Evolutionary conservation across 2,329 filamentous ascomycete genomes (phyloP), one percentile per base, ranked within the genome.

Genomic region (Leptographium wingfieldii): DNA sequence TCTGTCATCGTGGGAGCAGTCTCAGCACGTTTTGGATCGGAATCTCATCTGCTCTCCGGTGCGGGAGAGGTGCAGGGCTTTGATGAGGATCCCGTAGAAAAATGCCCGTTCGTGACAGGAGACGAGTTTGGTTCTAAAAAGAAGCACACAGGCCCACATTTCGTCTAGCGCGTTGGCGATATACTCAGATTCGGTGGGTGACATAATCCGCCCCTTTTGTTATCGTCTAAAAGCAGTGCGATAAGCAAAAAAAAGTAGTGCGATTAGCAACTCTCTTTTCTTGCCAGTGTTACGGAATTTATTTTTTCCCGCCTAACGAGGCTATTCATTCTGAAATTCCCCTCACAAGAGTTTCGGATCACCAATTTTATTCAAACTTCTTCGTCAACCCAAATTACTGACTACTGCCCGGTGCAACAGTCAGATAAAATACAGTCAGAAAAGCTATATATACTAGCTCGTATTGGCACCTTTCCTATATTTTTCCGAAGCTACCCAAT

Each of bases 1-100:
- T 96, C 92, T 57, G 94, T 97, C 94, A 97, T 99, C 12, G 55
- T 40, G 10, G 27, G 35, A 9, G 7, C 16, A 46, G 19, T 46
- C 43, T 46, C 43, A 46, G 10, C 19, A 25, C 48, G 48, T n/a
- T 46, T n/a, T 46, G 43, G 43, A n/a, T 46, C 16, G 5, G 16
- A 19, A n/a, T 46, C 16, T 19, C 43, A n/a, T 46, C 43, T 46
- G 43, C 43, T 46, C 43, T 46, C 43, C 43, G 43, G 43, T 7
- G 5, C 19, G 43, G 40, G 43, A 19, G 43, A 46, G 43, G 6
- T 9, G 43, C 43, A n/a, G 43, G 43, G 9, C 43, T 46, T 46
- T 19, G 43, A 46, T 46, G 19, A 7, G 5, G 16, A n/a, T n/a
- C 19, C 43, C 43, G 19, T 12, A 46, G 43, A 46, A 46, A 46